Conservation (phyloP, 1,284 basidiomycete genomes). For the Salmacisia buchloeana region DNA sequence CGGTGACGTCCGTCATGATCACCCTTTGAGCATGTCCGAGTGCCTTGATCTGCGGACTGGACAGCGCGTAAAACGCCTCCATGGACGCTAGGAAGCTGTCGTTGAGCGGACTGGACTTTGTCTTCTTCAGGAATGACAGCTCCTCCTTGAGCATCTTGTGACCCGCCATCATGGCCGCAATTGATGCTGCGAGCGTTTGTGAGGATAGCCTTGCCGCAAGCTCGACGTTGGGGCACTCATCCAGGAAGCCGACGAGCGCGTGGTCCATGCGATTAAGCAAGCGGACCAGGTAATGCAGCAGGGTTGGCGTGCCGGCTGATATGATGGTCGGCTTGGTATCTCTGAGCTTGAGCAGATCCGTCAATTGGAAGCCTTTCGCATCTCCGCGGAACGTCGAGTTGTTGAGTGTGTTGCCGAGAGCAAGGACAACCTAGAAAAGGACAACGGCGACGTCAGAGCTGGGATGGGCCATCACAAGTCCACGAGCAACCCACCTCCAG, state of each 20-base stretch:
- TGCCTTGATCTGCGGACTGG: conserved; percentile 25
- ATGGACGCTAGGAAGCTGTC: conserved; percentile 29
- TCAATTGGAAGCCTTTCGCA: conserved; percentile 75
- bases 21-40: conserved; percentile 20
- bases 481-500: conserved; percentile 53
- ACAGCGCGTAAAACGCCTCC: conserved; percentile 18
- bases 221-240: conserved; percentile 74
- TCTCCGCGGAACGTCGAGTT: conserved; percentile 73
- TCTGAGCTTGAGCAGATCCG: conserved; percentile 73
- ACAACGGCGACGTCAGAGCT: background rate
- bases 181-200: conserved; percentile 19
- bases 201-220: conserved; percentile 57
- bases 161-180: conserved; percentile 24
- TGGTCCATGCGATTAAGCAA: conserved; percentile 68
- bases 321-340: conserved; percentile 74
- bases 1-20: conserved; percentile 14
- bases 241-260: conserved; percentile 65
- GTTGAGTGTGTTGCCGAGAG: conserved; percentile 76
- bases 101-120: conserved; percentile 22
- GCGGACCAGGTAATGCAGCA: conserved; percentile 77
- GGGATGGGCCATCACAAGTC: background rate
- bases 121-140: conserved; percentile 18
- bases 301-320: conserved; percentile 67
- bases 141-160: conserved; percentile 25
- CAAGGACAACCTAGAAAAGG: conserved; percentile 56